Conservation (phyloP, 1,284 basidiomycete genomes). For the Cryptococcus wingfieldii region DNA sequence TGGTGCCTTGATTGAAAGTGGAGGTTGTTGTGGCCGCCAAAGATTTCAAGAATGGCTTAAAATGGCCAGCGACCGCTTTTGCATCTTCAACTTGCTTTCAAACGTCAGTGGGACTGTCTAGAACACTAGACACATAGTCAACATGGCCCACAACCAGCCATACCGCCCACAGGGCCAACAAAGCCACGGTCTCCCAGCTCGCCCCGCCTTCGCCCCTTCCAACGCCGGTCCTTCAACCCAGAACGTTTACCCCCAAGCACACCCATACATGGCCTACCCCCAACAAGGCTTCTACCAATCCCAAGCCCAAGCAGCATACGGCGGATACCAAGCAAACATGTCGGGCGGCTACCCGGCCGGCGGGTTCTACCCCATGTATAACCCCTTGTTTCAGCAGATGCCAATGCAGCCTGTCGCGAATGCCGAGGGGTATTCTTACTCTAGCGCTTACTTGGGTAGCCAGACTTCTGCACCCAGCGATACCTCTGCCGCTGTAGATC, state of each 20-base stretch:
- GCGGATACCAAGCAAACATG: background rate
- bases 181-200: background rate
- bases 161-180: background rate
- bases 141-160: background rate
- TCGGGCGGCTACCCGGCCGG: slow-evolving; percentile 1
- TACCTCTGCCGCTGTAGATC: background rate
- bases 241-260: too few relatives aligned
- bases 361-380: background rate
- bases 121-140: background rate
- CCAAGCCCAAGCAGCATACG: too few relatives aligned
- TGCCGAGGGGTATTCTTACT: slow-evolving; percentile 57
- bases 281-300: too few relatives aligned
- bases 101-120: too few relatives aligned
- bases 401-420: slow-evolving; percentile 37
- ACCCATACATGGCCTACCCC: too few relatives aligned
- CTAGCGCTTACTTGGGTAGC: slow-evolving; percentile 51
- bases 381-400: slow-evolving; percentile 13
- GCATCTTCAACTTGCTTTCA: too few relatives aligned
- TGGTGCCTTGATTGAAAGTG: too few relatives aligned
- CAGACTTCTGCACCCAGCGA: background rate
- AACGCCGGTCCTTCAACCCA: too few relatives aligned
- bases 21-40: too few relatives aligned
- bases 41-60: too few relatives aligned
- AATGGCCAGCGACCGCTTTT: too few relatives aligned
- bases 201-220: slow-evolving; percentile 1